Percentiles rank a stretch among this genome's conserved stretches.
Conservation (phyloP, 139 green algal species). For the Picochlorum sp. region DNA sequence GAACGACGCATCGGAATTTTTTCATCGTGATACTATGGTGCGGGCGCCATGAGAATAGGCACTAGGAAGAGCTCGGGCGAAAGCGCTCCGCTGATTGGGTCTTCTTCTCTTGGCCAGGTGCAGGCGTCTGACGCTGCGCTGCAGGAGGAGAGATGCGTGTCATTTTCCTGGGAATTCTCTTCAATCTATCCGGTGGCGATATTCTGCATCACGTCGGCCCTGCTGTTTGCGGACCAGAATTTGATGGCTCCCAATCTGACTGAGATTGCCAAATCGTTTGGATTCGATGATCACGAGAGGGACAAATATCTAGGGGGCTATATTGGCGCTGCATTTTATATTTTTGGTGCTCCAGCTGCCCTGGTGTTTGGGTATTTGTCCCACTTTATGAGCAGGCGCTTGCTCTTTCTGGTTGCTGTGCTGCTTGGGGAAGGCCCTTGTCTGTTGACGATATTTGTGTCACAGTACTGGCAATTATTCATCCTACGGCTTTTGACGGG, state of each 20-base stretch:
- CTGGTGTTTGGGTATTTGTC: slow-evolving; percentile 61
- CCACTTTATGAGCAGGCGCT: slow-evolving; percentile 49
- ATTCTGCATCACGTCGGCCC: slow-evolving; percentile 55
- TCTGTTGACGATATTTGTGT: slow-evolving; percentile 67
- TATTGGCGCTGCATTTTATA: slow-evolving; percentile 74
- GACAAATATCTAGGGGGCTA: slow-evolving; percentile 61
- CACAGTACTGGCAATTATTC: slow-evolving; percentile 70
- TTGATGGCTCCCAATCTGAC: slow-evolving; percentile 75
- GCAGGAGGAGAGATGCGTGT: no score
- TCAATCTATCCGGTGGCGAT: slow-evolving; percentile 49
- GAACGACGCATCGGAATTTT: not conserved
- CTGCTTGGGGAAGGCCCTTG: slow-evolving; percentile 62
- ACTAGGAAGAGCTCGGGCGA: no score
- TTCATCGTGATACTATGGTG: no score
- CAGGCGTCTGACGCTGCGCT: no score
- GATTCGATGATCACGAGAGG: slow-evolving; percentile 51
- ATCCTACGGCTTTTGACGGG: slow-evolving; percentile 70
- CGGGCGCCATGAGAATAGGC: no score
- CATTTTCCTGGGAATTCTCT: no score
- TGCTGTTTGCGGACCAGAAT: slow-evolving; percentile 86
- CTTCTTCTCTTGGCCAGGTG: no score
- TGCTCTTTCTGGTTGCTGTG: slow-evolving; percentile 63
- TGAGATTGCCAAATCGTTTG: slow-evolving; percentile 40
- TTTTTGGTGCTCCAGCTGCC: slow-evolving; percentile 66
- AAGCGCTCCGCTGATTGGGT: no score